Base-by-base conservation (phyloP, 2,329 filamentous ascomycete genomes). In the Rhytidhysteron rufulum region DNA sequence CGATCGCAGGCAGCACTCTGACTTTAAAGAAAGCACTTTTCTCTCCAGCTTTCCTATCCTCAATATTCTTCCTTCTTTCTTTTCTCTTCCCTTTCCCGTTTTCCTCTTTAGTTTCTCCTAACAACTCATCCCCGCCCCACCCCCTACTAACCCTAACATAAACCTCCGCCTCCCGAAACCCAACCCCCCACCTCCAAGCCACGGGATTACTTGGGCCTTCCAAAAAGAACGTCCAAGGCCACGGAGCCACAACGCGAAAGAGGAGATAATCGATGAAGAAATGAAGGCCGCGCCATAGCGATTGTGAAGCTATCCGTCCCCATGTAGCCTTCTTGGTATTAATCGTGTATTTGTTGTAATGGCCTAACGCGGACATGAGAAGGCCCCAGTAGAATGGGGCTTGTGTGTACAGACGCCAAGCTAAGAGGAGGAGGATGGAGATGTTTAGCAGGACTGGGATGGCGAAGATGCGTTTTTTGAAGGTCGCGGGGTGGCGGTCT, bases 391-490 rank as follows among this genome's bases (percentile, higher is more conserved):
- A 97, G 63, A 79, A 84, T 1, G 86, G 86, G 10, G 78, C 50
- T 51, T 88, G 83, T 62, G 73, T 70, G 62, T 78, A 86, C 45
- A 84, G 70, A 48, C 90, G 84, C 71, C 81, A 81, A 43, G 74
- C 52, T 52, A 95, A 80, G 22, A 87, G 65, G 2, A 73, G 56
- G 7, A 74, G 70, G 42, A 96, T 81, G 50, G 71, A 66, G 24
- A 85, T 42, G 65, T 96, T 96, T 67, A 95, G 80, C 15, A 82
- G 63, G 15, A 88, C 74, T 13, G 90, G 88, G 1, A 95, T 82
- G 34, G 81, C 55, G 67, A 95, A 96, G 55, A 94, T 85, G 57
- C 87, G 85, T 61, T 79, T 79, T 69, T 96, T 96, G 68, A 90
- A 80, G 20, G 75, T 73, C 16, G 68, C 66, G 0, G 83, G 81